Base-by-base conservation (phyloP, 371 early-diverging fungal species). In the Mucor lusitanicus region DNA sequence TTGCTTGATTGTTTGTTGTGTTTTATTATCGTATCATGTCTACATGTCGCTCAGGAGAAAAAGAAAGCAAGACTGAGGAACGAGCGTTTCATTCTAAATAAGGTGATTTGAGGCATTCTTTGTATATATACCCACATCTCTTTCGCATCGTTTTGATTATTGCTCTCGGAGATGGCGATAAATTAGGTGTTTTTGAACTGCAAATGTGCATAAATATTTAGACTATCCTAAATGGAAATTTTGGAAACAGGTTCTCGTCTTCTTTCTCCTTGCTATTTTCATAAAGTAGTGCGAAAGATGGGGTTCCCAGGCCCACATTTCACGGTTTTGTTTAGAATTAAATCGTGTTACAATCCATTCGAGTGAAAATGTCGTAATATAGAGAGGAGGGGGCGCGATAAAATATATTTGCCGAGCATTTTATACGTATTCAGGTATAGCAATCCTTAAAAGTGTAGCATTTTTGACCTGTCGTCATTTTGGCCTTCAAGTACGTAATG, bases 251-350 rank as follows among this genome's bases (percentile, higher is more conserved):
- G 25, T 25, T 23, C 21, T 50, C 11, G 11, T 7, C 21, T 50
- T 23, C 25, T 25, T 50, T 23, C 12, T 8, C 13, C 23, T 25
- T 50, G 21, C 37, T 37, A 37, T 37, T 2, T 37, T 37, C 13
- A 37, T 13, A 11, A 37, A 11, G 23, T 25, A 50, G 50, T 23
- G 23, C 6, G 11, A 55, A 55, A 55, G 19, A 55, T 30, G 55
- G 55, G 55, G 55, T 30, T n/a, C 53, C 55, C 55, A 32, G 21
- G 55, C 30, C 55, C 55, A 23, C 28, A 17, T 25, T n/a, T 30
- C 55, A 54, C 30, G 30, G 55, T 27, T 17, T 54, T 54, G 55
- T 55, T 55, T n/a, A 30, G 55, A 55, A 55, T 55, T 15, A 32
- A 55, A 32, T 55, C 19, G 55, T 55, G 55, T 55, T 55, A 28